These are phyloP conservation scores for Saccharomycopsis fodiens DNA, from an alignment of 805 yeast species.

Conservation along the genomic window DNA sequence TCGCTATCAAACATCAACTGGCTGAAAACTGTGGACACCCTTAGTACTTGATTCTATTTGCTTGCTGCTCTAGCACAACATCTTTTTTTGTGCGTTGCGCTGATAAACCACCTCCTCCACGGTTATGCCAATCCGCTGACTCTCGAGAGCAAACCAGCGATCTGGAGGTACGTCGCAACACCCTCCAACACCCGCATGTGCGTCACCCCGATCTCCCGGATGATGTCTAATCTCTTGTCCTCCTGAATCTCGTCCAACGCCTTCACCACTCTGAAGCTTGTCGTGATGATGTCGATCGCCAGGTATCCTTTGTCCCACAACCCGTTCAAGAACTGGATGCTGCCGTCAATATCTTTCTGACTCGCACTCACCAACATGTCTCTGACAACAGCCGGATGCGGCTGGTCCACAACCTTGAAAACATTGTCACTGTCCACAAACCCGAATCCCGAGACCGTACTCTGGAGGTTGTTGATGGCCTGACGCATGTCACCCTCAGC, in stretches of 20 bases:
- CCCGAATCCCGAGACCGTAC: constrained; percentile 90
- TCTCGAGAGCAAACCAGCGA: constrained; percentile 75
- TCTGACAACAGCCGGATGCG: constrained; percentile 83
- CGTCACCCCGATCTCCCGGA: constrained; percentile 80
- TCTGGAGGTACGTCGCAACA: constrained; percentile 77
- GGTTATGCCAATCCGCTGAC: too few relatives aligned
- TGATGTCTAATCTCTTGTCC: constrained; percentile 60
- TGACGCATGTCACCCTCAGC: constrained; percentile 99
- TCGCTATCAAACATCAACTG: too few relatives aligned
- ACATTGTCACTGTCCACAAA: constrained; percentile 89
- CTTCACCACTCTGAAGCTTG: constrained; percentile 83
- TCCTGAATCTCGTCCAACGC: constrained; percentile 64
- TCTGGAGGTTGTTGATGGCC: constrained; percentile 88
- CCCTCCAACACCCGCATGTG: constrained; percentile 95
- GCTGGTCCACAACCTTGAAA: constrained; percentile 91
- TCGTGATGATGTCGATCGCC: constrained; percentile 86
- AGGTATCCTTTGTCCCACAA: constrained; percentile 90
- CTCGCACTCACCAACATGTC: constrained; percentile 52
- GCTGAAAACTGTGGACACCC: too few relatives aligned
- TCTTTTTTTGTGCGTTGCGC: too few relatives aligned
- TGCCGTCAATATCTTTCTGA: constrained; percentile 48
- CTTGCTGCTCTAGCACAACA: too few relatives aligned
- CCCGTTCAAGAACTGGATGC: constrained; percentile 53
- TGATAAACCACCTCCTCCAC: too few relatives aligned
- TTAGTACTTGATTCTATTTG: too few relatives aligned